Evolutionary conservation across 176 grass and related monocot species (phyloP).

Genomic region (Zizania latifolia): DNA sequence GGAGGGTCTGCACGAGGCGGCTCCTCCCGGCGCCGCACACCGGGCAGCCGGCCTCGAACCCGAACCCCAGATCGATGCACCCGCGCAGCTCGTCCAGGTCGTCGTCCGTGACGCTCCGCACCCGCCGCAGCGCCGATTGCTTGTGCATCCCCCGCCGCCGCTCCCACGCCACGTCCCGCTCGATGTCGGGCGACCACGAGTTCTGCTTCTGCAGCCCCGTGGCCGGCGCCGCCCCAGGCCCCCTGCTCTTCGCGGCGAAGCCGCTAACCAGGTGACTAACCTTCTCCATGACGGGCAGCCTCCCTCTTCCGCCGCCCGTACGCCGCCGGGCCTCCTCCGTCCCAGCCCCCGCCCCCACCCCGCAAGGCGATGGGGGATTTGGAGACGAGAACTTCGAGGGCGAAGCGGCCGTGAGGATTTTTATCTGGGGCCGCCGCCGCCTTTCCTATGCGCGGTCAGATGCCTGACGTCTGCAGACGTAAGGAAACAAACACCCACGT

Average conservation of each 20-base stretch:
- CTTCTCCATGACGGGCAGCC: constrained; percentile 37
- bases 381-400: constrained; percentile 1
- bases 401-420: constrained; percentile 16
- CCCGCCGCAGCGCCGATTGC: constrained; percentile 24
- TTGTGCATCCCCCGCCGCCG: constrained; percentile 41
- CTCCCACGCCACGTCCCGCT: constrained; percentile 75
- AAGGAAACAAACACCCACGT: too few relatives aligned
- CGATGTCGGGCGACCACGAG: constrained; percentile 79
- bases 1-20: constrained; percentile 54
- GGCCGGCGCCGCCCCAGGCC: neutral
- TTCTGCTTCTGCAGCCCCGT: constrained; percentile 62
- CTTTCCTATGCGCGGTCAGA: neutral
- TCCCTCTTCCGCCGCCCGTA: neutral
- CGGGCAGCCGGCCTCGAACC: constrained; percentile 41
- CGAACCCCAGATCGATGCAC: constrained; percentile 75
- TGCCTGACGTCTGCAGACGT: constrained; percentile 34
- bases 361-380: constrained; percentile 26
- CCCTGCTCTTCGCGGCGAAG: neutral
- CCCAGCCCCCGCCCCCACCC: constrained; percentile 18
- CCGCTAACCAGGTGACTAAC: neutral
- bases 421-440: constrained; percentile 19
- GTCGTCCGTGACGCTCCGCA: constrained; percentile 61
- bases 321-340: neutral
- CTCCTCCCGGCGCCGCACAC: constrained; percentile 38
- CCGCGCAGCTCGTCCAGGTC: constrained; percentile 82